Base-by-base conservation (phyloP, 2,329 filamentous ascomycete species). In the Penicillium thymicola region DNA sequence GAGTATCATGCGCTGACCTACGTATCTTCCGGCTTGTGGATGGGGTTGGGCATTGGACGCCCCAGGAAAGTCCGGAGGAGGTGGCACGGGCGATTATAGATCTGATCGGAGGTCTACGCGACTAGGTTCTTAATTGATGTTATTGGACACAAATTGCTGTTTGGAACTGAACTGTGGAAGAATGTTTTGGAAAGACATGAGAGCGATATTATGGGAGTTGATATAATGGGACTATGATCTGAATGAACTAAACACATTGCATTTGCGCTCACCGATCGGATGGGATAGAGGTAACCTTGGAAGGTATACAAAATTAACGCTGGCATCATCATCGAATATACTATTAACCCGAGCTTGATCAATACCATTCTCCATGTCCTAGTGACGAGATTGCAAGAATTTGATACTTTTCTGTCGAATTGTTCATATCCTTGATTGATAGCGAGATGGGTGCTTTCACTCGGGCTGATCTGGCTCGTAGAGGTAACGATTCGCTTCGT, bases 1-100 rank as follows among this genome's bases (percentile, higher is more conserved):
- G 65, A n/a, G 71, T 76, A 8, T 76, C 76, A 0, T 87, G 84
- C 60, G 74, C 70, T 27, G 78, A 81, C 56, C 87, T 84, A 65
- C 75, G 76, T 48, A 82, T 82, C 0, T 70, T 76, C 34, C 79
- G 67, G 48, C 72, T 85, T 18, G 74, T 89, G 13, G 79, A 85
- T 16, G 79, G 79, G 0, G 85, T 85, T 5, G 87, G 87, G 0
- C 87, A 89, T 74, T 89, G 87, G 87, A 81, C 87, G 36, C 85
- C 87, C 66, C 85, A 89, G 70, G 86, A 89, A 68, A 78, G 84
- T 67, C 81, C 85, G 1, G 79, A 82, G 61, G 77, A 74, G 52
- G 82, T 86, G 9, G 73, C 52, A 23, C 54, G 52, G 7, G 58
- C 60, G 1, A 65, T 65, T 30, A 32, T 64, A 23, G 61, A 64